phyloP scores from a whole-genome alignment of 2,329 filamentous ascomycete genomes.

The Bipolaris cookei region DNA sequence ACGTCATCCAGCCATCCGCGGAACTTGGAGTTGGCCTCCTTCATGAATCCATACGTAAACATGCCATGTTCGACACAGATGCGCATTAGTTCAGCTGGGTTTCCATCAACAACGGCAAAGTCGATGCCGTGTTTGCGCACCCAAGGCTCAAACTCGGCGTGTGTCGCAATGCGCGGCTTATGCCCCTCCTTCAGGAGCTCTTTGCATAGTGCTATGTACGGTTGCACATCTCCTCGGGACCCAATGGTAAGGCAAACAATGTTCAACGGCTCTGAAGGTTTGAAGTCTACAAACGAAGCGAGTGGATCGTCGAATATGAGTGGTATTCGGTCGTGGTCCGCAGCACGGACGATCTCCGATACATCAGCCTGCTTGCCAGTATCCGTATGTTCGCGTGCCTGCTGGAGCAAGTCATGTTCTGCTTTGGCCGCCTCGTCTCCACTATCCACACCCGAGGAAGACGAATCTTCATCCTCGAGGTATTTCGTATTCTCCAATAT shows the following conservation, averaged over 20 bases:
- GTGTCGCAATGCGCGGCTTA: conserved; percentile 84
- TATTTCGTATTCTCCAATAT: conserved; percentile 75
- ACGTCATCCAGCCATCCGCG: conserved; percentile 94
- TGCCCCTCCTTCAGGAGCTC: conserved; percentile 88
- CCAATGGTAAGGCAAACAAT: conserved; percentile 97
- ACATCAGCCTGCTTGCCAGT: conserved; percentile 26
- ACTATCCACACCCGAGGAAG: conserved; percentile 71
- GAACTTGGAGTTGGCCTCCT: conserved; percentile 76
- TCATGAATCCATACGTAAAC: conserved; percentile 90
- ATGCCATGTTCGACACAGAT: conserved; percentile 97
- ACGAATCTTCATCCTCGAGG: conserved; percentile 70
- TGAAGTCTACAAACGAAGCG: conserved; percentile 89
- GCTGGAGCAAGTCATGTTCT: conserved; percentile 80
- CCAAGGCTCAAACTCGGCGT: conserved; percentile 88
- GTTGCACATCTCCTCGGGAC: conserved; percentile 93
- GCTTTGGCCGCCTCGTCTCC: conserved; percentile 76
- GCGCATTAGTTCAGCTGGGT: conserved; percentile 92
- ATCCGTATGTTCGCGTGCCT: conserved; percentile 64
- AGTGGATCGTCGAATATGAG: conserved; percentile 89
- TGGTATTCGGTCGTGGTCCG: conserved; percentile 66
- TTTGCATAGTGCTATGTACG: conserved; percentile 96
- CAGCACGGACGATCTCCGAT: conserved; percentile 39
- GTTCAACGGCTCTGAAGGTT: conserved; percentile 76
- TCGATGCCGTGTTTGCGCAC: conserved; percentile 92
- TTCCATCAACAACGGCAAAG: conserved; percentile 85